These are phyloP conservation scores for Rauvolfia tetraphylla DNA, from an alignment of 257 asterid species.

Conservation along the genomic window DNA sequence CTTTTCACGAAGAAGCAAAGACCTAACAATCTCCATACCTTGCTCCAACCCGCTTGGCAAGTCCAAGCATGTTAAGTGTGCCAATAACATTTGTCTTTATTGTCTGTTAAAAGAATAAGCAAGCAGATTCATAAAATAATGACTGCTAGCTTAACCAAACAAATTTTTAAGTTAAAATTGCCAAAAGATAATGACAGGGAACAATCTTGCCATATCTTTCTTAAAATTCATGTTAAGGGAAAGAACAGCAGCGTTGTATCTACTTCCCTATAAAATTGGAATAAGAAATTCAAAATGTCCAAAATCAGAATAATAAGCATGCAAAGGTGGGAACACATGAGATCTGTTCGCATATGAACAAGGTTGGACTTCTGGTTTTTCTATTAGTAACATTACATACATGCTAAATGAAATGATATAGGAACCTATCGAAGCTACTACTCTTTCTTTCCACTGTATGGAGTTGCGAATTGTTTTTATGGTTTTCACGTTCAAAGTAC, in stretches of 20 bases:
- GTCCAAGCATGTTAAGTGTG: conserved; percentile 95
- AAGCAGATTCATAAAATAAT: background rate
- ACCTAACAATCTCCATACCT: conserved; percentile 39
- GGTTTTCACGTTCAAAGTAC: background rate
- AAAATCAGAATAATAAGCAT: background rate
- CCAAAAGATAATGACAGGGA: background rate
- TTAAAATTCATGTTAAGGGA: background rate
- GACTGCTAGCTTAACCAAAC: background rate
- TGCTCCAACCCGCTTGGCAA: conserved; percentile 94
- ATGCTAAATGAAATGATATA: background rate
- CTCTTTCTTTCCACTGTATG: background rate
- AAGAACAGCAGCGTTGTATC: background rate
- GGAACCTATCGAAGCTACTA: background rate
- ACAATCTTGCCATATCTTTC: background rate
- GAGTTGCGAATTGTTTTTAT: background rate
- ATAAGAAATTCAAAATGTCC: background rate
- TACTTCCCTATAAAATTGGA: background rate
- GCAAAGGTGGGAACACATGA: background rate
- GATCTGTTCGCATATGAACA: background rate
- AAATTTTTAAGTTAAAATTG: background rate
- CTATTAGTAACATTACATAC: background rate
- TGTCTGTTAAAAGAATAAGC: conserved; percentile 45
- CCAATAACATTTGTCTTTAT: conserved; percentile 95
- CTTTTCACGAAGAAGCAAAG: background rate
- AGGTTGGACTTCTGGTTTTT: background rate